Evolutionary conservation across 306 rosid species (phyloP).

Genomic region (Dryas octopetala): DNA sequence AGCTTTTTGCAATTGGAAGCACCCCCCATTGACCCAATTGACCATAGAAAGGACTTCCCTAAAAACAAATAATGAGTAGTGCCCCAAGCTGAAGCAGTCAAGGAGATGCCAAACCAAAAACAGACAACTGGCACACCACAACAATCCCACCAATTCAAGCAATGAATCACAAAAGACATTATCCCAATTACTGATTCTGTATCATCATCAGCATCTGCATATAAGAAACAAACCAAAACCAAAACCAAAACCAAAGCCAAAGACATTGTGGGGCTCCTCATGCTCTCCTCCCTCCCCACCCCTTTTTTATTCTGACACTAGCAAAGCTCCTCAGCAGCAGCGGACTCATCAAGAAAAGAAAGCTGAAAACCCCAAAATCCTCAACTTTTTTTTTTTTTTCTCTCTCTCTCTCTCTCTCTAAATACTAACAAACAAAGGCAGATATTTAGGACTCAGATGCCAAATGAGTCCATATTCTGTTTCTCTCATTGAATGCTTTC

Average conservation of each 20-base stretch:
- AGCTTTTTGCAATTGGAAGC: too few species aligned
- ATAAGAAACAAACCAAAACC: conserved; percentile 8
- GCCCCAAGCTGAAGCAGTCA: not conserved
- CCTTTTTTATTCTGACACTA: conserved; percentile 12
- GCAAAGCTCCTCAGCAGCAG: not conserved
- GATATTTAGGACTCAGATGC: not conserved
- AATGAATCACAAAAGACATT: conserved; percentile 3
- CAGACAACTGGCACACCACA: conserved; percentile 3
- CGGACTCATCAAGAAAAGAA: conserved; percentile 14
- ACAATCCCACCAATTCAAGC: not conserved
- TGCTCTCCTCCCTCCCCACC: not conserved
- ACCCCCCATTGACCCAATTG: not conserved
- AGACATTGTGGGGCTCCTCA: not conserved
- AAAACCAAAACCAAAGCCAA: not conserved
- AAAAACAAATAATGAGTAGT: not conserved
- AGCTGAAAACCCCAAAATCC: not conserved
- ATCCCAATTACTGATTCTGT: not conserved
- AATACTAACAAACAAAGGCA: not conserved
- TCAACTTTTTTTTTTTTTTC: not conserved
- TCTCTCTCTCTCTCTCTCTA: conserved; percentile 6
- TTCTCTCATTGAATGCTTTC: conserved; percentile 14
- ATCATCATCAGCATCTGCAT: not conserved
- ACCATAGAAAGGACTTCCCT: too few species aligned
- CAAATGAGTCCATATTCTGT: not conserved
- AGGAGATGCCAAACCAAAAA: conserved; percentile 12